These are phyloP conservation scores for Herpetomonas samuelpessoai DNA, from an alignment of 208 protist species.

Conservation along the genomic window DNA sequence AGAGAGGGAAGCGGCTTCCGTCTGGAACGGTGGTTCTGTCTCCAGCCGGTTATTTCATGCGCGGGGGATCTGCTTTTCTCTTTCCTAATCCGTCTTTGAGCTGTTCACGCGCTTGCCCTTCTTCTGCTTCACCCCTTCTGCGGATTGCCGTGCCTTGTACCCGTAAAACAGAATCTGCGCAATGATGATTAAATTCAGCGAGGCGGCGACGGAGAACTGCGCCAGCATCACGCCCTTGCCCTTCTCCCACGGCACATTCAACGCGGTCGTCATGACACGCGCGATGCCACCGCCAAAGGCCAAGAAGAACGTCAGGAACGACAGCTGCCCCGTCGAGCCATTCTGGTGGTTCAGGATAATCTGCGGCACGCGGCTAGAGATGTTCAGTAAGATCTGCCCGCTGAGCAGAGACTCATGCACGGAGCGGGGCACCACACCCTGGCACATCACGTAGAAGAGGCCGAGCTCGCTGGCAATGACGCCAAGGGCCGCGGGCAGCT, in stretches of 20 bases:
- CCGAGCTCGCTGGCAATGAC: slow-evolving; percentile 31
- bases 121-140: too few species aligned
- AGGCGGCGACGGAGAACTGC: slow-evolving; percentile 56
- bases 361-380: slow-evolving; percentile 76
- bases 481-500: slow-evolving; percentile 21
- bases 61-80: too few species aligned
- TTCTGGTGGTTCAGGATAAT: slow-evolving; percentile 70
- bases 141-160: slow-evolving; percentile 1
- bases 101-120: too few species aligned
- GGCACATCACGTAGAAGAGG: slow-evolving; percentile 33
- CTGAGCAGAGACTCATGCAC: slow-evolving; percentile 61
- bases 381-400: slow-evolving; percentile 60
- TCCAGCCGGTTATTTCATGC: too few species aligned
- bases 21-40: too few species aligned
- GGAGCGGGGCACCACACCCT: slow-evolving; percentile 30
- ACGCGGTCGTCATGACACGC: slow-evolving; percentile 70
- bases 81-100: too few species aligned
- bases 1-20: too few species aligned
- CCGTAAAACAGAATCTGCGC: slow-evolving; percentile 69
- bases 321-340: slow-evolving; percentile 63
- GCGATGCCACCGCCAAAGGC: slow-evolving; percentile 68
- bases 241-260: slow-evolving; percentile 81
- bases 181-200: slow-evolving; percentile 67
- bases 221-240: slow-evolving; percentile 65
- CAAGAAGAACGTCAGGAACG: slow-evolving; percentile 85